Base-by-base conservation (phyloP, 345 rosid species). In the Rhodamnia rubescens region DNA sequence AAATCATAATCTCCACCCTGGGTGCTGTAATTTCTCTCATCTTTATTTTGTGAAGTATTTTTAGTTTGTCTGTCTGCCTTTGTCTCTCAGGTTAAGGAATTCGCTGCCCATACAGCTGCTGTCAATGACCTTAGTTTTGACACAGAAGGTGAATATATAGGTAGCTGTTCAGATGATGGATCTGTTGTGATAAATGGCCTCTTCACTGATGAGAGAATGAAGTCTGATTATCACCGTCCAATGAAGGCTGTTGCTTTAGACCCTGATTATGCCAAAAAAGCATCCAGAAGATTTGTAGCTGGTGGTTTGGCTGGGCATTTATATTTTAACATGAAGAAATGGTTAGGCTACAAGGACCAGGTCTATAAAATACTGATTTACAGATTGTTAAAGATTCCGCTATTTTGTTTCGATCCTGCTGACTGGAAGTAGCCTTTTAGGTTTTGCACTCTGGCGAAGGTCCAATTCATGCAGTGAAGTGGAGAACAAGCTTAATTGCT, bases 361-460 rank as follows among this genome's bases (percentile, higher is more conserved):
- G 99, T 97, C 86, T 83, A 92, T 82, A 51, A 85, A 87, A 57
- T 84, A 57, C 55, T 20, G 84, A 52, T 21, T 47, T 51, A 42
- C n/a, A 51, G 84, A 82, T 82, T 82, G 21, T 82, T 82, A n/a
- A 82, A 42, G 55, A 52, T 53, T 12, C n/a, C 2, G n/a, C n/a
- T 40, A 49, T 53, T 36, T 36, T 56, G 47, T 74, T 85, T 44
- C n/a, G 9, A 74, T 50, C 74, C 51, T 50, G 81, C 69, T 53
- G 86, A 84, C 83, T 83, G 64, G 58, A 82, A 85, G 49, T 84
- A 74, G 57, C 85, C 47, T 84, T 87, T 78, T 88, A 92, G 99
- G 98, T 96, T 88, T 92, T 96, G 90, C 99, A 98, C 86, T 98
- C 96, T 82, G 99, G 99, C 86, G 99, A 98, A 94, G 99, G 99